Base-by-base conservation (phyloP, 2,329 filamentous ascomycete genomes). In the Sporothrix variecibatus region DNA sequence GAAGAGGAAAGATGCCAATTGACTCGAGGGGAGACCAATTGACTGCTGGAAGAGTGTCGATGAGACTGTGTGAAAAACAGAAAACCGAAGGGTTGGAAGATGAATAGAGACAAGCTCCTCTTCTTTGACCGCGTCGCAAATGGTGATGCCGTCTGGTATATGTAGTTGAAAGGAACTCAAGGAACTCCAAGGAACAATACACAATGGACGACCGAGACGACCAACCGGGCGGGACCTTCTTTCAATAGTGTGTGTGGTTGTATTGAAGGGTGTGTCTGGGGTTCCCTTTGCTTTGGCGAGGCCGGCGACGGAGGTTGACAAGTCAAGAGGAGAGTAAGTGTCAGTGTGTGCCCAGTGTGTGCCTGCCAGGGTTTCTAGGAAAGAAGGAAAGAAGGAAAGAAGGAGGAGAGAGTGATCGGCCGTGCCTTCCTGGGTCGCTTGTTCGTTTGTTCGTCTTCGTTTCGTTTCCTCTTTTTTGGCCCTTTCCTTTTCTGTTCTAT, bases 131-230 rank as follows among this genome's bases (percentile, higher is more conserved):
- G 28, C 26, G 62, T 23, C 28, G 20, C n/a, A 38, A 15, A 69
- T 49, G 67, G 67, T 26, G 46, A 69, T 56, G 46, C 46, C 46
- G 46, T 69, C 43, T 69, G 67, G 8, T 69, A 69, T 69, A 69
- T 69, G 67, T 51, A 69, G 46, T 68, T 17, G 46, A 31, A 49
- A 17, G 12, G 65, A 15, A 43, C 34, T 34, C 7, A 3, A 34
- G 7, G 34, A 7, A 34, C 7, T 34, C 31, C 31, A 40, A 38
- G 15, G n/a, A 8, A 38, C 26, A 26, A 26, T 9, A 31, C 17
- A 31, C 62, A 43, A 8, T n/a, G 20, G 49, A 4, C 5, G 49
- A 53, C 51, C n/a, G n/a, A 26, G 49, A n/a, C 20, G 17, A 53
- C 51, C n/a, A 56, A 26, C n/a, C 51, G 23, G 51, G 40, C 1